A percentile compares a stretch with the other conserved stretches of the same genome.
phyloP scores from a whole-genome alignment of 148 eudicot species.

The Camellia japonica region DNA sequence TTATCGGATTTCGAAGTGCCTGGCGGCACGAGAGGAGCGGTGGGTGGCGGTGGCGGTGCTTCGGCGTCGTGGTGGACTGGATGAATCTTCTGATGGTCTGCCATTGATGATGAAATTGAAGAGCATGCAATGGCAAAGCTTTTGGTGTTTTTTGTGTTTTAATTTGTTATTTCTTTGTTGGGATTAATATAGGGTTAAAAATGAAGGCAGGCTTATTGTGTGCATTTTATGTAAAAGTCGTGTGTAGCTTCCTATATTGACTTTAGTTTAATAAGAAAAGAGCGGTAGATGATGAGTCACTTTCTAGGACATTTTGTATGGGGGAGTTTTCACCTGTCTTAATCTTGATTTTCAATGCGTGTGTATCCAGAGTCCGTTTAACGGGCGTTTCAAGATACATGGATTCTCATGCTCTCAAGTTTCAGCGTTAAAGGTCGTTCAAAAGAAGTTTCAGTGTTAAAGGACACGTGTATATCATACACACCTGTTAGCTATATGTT shows the following conservation, averaged over 20 bases:
- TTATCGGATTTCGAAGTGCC: constrained; percentile 34
- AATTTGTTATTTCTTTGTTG: neutral
- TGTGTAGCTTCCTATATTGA: constrained; percentile 25
- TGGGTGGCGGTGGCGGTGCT: constrained; percentile 25
- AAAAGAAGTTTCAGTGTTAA: too few species aligned
- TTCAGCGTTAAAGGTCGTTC: too few species aligned
- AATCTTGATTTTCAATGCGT: neutral
- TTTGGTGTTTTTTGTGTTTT: too few species aligned
- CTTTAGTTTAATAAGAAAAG: constrained; percentile 4
- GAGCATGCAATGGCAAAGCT: too few species aligned
- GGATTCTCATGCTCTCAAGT: too few species aligned
- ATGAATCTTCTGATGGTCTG: constrained; percentile 41
- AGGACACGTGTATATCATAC: too few species aligned
- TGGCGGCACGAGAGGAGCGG: constrained; percentile 36
- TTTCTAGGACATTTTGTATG: constrained; percentile 2
- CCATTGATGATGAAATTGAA: constrained; percentile 20
- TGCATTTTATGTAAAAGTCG: neutral
- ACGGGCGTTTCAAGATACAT: too few species aligned
- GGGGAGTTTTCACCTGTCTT: neutral
- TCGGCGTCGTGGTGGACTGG: constrained; percentile 41
- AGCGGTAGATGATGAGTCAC: neutral
- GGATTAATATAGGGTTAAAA: constrained; percentile 3
- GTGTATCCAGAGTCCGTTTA: too few species aligned
- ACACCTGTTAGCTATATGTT: too few species aligned
- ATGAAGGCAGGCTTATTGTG: neutral